Evolutionary conservation across 2,329 filamentous ascomycete species (phyloP).

Genomic region (Monilinia fructicola): DNA sequence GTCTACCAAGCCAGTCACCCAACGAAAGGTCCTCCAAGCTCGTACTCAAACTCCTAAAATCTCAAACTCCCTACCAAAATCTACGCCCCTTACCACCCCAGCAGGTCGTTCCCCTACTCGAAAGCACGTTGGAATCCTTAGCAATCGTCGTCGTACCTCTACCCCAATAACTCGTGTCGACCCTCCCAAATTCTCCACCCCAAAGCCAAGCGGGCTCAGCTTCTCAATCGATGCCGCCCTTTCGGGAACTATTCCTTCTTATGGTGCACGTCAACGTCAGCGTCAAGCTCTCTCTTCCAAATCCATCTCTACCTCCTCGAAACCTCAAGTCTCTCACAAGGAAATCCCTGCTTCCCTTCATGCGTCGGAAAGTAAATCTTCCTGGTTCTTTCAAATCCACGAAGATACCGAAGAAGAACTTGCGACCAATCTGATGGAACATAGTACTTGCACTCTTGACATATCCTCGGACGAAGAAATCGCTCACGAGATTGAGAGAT

Average conservation of each 20-base stretch:
- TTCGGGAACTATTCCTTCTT: constrained; percentile 69
- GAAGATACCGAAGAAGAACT: constrained; percentile 89
- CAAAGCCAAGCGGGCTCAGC: constrained; percentile 51
- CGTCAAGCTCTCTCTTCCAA: constrained; percentile 34
- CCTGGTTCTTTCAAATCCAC: constrained; percentile 93
- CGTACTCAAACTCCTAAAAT: constrained; percentile 53
- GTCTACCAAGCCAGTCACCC: constrained; percentile 26
- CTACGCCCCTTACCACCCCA: constrained; percentile 62
- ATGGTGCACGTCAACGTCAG: constrained; percentile 48
- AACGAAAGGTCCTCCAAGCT: constrained; percentile 49
- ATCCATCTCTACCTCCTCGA: constrained; percentile 11
- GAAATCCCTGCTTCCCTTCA: constrained; percentile 39
- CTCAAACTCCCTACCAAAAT: constrained; percentile 46
- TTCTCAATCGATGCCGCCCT: constrained; percentile 86
- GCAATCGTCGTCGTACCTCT: constrained; percentile 60
- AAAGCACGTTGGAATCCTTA: constrained; percentile 68
- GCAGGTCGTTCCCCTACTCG: constrained; percentile 80
- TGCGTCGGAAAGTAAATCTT: constrained; percentile 55
- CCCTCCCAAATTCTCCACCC: constrained; percentile 57
- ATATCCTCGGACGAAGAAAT: constrained; percentile 88
- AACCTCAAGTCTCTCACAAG: neutral
- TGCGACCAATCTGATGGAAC: constrained; percentile 89
- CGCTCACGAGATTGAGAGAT: constrained; percentile 52
- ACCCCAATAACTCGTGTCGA: constrained; percentile 68
- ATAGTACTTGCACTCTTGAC: constrained; percentile 82